phyloP scores from a whole-genome alignment of 129 eudicot genomes.

The Silybum marianum region DNA sequence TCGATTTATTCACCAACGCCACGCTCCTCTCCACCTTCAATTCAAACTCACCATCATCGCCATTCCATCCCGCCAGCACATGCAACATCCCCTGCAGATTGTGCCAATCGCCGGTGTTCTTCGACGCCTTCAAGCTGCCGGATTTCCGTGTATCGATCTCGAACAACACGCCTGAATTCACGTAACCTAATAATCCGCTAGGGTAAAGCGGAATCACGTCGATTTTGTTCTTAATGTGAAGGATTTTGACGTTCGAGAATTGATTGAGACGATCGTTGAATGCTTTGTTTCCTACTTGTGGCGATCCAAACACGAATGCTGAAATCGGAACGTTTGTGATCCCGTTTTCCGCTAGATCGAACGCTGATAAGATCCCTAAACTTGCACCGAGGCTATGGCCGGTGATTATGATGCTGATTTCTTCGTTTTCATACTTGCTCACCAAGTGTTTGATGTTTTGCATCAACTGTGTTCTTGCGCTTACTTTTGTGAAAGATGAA shows the following conservation, averaged over 20 bases:
- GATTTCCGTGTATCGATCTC: constrained; percentile 80
- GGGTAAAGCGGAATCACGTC: constrained; percentile 84
- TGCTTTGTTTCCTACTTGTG: constrained; percentile 75
- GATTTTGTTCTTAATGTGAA: constrained; percentile 71
- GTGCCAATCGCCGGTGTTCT: constrained; percentile 69
- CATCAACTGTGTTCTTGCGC: constrained; percentile 65
- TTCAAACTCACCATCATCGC: constrained; percentile 58
- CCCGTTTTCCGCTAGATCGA: constrained; percentile 81
- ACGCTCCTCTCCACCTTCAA: constrained; percentile 62
- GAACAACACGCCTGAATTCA: constrained; percentile 55
- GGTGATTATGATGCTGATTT: constrained; percentile 55
- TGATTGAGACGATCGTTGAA: constrained; percentile 56
- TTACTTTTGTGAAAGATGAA: constrained; percentile 68
- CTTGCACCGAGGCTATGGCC: constrained; percentile 91
- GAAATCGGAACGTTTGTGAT: constrained; percentile 57
- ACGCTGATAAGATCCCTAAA: constrained; percentile 60
- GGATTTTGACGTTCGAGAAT: constrained; percentile 57
- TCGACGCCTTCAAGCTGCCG: constrained; percentile 53
- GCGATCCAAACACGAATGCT: constrained; percentile 80
- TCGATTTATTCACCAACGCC: constrained; percentile 84
- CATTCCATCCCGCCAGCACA: constrained; percentile 88
- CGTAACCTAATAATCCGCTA: constrained; percentile 57
- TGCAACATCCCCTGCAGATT: constrained; percentile 90
- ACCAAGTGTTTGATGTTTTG: constrained; percentile 47
- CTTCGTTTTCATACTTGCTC: constrained; percentile 47